Evolutionary conservation across 1,139 yeast species (phyloP), one percentile per base, ranked within the genome.

Genomic region (Blastobotrys buckinghamii): DNA sequence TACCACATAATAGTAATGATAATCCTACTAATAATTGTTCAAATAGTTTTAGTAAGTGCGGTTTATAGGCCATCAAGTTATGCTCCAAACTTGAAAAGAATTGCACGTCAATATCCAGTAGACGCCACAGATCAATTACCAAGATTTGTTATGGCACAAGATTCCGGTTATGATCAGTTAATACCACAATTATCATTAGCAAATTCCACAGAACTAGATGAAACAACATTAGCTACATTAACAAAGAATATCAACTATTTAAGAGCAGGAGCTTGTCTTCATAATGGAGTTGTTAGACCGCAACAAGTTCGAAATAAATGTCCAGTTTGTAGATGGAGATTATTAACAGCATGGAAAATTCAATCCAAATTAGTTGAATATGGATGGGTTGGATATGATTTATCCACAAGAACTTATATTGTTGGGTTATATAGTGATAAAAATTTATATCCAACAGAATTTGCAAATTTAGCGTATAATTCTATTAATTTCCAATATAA

Each of bases 281-380:
- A 24, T 13, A 44, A 44, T 30, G 47, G 35, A 15, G 47, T 38
- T 6, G 16, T 44, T 8, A n/a, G 22, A 6, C 27, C 26, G 9
- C 16, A 26, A 17, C 39, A 40, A 15, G 39, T 44, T 24, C 36
- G 47, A 20, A 44, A 44, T 42, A 37, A 38, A 26, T 44, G 47
- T 37, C 42, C 42, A 2, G 38, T 26, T 5, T 44, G 47, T 32
- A 16, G 32, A 13, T 44, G 47, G 47, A 37, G 16, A 6, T 15
- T 44, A 26, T 42, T 44, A 7, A 30, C 38, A 38, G 47, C 42
- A 6, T 44, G 33, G 22, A 15, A 22, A 22, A 13, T 43, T 16
- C 29, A 43, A 15, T 13, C 36, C 10, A 40, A 22, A 35, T 35
- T 43, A 8, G 47, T 44, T 2, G 29, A 37, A 12, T 44, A 37